phyloP scores from a whole-genome alignment of 495 filamentous ascomycete species.

The Cladorrhinum samala region DNA sequence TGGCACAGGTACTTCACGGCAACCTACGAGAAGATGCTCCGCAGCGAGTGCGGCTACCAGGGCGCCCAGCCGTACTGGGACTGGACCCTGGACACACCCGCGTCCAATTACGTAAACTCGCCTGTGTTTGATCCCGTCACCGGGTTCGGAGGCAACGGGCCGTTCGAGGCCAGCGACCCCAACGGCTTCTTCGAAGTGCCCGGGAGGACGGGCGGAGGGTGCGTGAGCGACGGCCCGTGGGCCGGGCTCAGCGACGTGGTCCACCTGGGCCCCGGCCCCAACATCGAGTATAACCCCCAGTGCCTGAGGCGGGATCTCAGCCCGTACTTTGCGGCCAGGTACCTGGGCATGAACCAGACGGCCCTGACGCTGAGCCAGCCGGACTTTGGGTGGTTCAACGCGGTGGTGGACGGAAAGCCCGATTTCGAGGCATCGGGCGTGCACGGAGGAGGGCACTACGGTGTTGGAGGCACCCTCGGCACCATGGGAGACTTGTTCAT shows the following conservation, averaged over 20 bases:
- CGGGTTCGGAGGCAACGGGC: slow-evolving; percentile 28
- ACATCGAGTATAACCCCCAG: slow-evolving; percentile 29
- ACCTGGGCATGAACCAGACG: slow-evolving; percentile 18
- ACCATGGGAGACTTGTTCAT: slow-evolving; percentile 30
- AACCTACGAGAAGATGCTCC: slow-evolving; percentile 34
- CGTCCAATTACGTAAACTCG: slow-evolving; percentile 26
- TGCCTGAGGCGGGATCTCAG: slow-evolving; percentile 33
- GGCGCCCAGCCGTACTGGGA: slow-evolving; percentile 39
- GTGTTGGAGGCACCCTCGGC: slow-evolving; percentile 15
- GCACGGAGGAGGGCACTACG: slow-evolving; percentile 18
- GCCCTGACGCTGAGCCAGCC: slow-evolving; percentile 12
- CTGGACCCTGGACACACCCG: slow-evolving; percentile 33
- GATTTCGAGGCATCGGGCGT: slow-evolving; percentile 16
- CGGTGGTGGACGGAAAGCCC: slow-evolving; percentile 15
- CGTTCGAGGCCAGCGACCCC: slow-evolving; percentile 5
- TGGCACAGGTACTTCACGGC: slow-evolving; percentile 35
- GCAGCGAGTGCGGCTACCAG: slow-evolving; percentile 30
- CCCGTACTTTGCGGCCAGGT: slow-evolving; percentile 22
- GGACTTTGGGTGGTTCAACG: slow-evolving; percentile 18
- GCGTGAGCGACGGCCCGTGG: slow-evolving; percentile 29
- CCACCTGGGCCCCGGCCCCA: slow-evolving; percentile 15
- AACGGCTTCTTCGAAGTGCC: slow-evolving; percentile 14
- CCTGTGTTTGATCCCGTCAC: slow-evolving; percentile 31
- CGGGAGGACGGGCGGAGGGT: slow-evolving; percentile 27
- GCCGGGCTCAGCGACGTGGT: slow-evolving; percentile 15